phyloP scores from a whole-genome alignment of 352 stramenopile genomes.

The Pythium graminicola region DNA sequence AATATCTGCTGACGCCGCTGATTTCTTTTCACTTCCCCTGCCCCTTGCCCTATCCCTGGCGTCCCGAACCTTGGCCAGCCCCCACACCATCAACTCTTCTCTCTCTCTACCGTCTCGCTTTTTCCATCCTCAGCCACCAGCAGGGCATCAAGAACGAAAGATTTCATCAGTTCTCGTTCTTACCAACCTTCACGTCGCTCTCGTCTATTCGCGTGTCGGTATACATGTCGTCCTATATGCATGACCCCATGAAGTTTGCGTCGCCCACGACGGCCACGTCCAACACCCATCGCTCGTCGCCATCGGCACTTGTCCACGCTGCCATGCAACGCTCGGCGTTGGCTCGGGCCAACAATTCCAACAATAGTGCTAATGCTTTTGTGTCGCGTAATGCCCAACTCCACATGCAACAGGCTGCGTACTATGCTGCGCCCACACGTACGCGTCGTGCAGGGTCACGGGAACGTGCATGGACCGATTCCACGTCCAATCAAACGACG shows the following conservation, averaged over 20 bases:
- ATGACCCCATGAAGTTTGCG: conserved; percentile 26
- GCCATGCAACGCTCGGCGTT: conserved; percentile 21
- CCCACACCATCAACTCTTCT: conserved; percentile 4
- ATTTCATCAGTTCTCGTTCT: conserved; percentile 7
- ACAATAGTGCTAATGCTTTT: not conserved
- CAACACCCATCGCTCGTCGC: not conserved
- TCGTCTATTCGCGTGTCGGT: not conserved
- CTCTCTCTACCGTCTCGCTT: conserved; percentile 7
- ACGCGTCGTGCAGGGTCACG: conserved; percentile 12
- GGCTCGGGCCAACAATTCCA: not conserved
- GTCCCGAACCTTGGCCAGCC: not conserved
- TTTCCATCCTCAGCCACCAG: conserved; percentile 1
- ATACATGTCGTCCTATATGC: conserved; percentile 10
- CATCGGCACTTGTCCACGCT: conserved; percentile 12
- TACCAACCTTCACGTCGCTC: not conserved
- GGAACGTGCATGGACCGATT: conserved; percentile 17
- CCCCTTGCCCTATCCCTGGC: conserved; percentile 9
- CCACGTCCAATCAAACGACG: not conserved
- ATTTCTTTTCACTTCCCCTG: not conserved
- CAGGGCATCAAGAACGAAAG: conserved; percentile 2
- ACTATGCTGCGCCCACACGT: conserved; percentile 15
- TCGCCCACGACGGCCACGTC: conserved; percentile 3
- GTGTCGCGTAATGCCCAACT: conserved; percentile 2
- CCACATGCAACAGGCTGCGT: conserved; percentile 8
- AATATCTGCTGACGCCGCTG: not conserved